Evolutionary conservation across 2,329 filamentous ascomycete species (phyloP).

Genomic region (Hymenoscyphus linearis): DNA sequence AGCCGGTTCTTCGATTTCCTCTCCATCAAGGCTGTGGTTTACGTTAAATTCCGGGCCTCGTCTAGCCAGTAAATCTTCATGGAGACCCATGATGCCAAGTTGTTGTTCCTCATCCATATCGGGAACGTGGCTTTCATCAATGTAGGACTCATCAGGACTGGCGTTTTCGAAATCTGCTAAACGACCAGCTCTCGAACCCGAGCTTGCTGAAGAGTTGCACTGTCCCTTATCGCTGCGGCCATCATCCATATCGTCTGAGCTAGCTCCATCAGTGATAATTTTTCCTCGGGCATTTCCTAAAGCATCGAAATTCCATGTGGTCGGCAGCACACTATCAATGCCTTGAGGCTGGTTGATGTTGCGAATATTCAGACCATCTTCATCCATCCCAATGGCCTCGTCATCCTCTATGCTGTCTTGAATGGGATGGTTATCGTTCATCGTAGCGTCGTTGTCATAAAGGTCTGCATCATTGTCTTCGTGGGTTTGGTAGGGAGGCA

Average conservation of each 20-base stretch:
- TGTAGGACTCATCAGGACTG: conserved; percentile 12
- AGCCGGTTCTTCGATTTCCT: conserved; percentile 26
- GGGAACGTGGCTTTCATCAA: conserved; percentile 25
- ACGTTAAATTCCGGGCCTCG: conserved; percentile 4
- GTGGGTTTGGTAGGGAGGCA: conserved; percentile 25
- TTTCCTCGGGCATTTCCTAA: conserved; percentile 14
- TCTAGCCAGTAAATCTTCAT: conserved; percentile 16
- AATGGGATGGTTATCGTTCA: conserved; percentile 24
- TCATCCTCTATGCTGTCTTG: conserved; percentile 27
- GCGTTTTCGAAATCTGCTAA: conserved; percentile 25
- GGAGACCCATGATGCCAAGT: conserved; percentile 16
- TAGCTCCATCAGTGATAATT: conserved; percentile 21
- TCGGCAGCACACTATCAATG: not conserved
- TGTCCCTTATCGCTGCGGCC: conserved; percentile 28
- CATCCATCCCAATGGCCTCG: conserved; percentile 26
- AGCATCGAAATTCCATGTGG: conserved; percentile 18
- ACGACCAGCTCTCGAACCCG: conserved; percentile 17
- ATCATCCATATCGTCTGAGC: conserved; percentile 22
- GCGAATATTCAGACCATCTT: conserved; percentile 15
- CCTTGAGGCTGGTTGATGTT: conserved; percentile 1
- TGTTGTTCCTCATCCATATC: conserved; percentile 25
- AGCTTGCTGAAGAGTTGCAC: conserved; percentile 28
- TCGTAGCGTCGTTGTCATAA: conserved; percentile 15
- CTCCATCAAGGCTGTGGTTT: conserved; percentile 13
- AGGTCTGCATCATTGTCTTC: conserved; percentile 13